Base-by-base conservation (phyloP, 2,329 filamentous ascomycete species). In the Colletotrichum spinosum region DNA sequence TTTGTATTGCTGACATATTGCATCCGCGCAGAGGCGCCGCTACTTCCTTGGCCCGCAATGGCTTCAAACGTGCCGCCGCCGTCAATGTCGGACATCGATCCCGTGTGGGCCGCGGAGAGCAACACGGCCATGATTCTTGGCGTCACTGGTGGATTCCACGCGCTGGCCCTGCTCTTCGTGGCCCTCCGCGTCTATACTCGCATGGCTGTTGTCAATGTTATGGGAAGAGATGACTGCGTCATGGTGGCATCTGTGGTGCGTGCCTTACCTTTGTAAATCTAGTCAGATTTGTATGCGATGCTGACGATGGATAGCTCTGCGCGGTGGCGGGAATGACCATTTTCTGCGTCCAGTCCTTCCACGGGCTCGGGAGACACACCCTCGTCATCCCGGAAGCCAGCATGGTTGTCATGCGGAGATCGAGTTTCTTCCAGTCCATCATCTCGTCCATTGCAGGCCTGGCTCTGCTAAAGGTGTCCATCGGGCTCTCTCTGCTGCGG, bases 321-420 rank as follows among this genome's bases (percentile, higher is more conserved):
- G 69, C 74, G 11, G 51, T 61, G 8, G 52, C 73, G 13, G 76
- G 74, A 13, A 73, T 68, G 67, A 67, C 70, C 10, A 69, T 71
- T 63, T 83, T 85, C 62, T 72, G 81, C 6, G 73, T 79, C 12
- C 79, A 84, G 68, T 74, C 76, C 2, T 69, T 78, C 4, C 73
- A 82, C 62, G 84, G 83, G 3, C 71, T 86, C 8, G 85, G 84
- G 10, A 77, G 74, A 53, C 83, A 85, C 67, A 70, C 74, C 6
- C 60, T 73, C 3, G 77, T 77, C 1, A 73, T 84, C 34, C 65
- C 73, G 1, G 53, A 64, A 0, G 45, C 69, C 1, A 77, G 79
- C 51, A 74, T 76, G 34, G 69, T 70, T n/a, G 69, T 71, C 3
- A 79, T 82, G 58, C 69, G 74, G 2, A 79, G 81, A 48, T 78